Percentiles rank a stretch among this genome's conserved stretches.
Evolutionary conservation across 768 basidiomycete species (phyloP).

Genomic region (Leccinum disarticulatum): DNA sequence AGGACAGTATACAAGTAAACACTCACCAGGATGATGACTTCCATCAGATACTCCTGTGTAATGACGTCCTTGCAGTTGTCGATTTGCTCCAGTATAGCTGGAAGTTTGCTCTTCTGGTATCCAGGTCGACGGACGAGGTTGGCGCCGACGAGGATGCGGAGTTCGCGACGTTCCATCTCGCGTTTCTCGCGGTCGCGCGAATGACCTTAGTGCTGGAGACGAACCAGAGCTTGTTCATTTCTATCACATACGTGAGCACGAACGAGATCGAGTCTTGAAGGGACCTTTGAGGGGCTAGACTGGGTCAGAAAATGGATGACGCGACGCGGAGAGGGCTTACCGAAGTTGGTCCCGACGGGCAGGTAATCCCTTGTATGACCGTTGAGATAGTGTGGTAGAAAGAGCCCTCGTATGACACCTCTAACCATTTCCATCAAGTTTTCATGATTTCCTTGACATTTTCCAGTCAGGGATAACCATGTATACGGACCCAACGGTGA

Average conservation of each 20-base stretch:
- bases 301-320: background rate
- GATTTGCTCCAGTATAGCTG: conserved; percentile 93
- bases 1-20: background rate
- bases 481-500: conserved; percentile 98
- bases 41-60: too few species aligned
- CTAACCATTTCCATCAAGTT: conserved; percentile 99
- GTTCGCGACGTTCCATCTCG: conserved; percentile 91
- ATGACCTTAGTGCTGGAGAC: conserved; percentile 96
- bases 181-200: conserved; percentile 97
- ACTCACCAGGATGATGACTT: conserved; percentile 90
- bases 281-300: conserved; percentile 77
- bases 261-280: conserved; percentile 95
- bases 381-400: conserved; percentile 93
- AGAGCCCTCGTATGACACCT: conserved; percentile 79
- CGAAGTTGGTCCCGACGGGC: conserved; percentile 80
- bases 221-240: conserved; percentile 99
- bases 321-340: conserved; percentile 43
- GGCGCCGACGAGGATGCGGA: conserved; percentile 95
- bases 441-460: conserved; percentile 99
- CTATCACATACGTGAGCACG: conserved; percentile 80
- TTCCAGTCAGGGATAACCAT: conserved; percentile 97
- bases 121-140: conserved; percentile 94
- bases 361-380: conserved; percentile 89
- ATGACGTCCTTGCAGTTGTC: too few species aligned
- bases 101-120: conserved; percentile 85